These are phyloP conservation scores for Xanthoceras sorbifolium DNA, from an alignment of 345 rosid species.

Conservation along the genomic window DNA sequence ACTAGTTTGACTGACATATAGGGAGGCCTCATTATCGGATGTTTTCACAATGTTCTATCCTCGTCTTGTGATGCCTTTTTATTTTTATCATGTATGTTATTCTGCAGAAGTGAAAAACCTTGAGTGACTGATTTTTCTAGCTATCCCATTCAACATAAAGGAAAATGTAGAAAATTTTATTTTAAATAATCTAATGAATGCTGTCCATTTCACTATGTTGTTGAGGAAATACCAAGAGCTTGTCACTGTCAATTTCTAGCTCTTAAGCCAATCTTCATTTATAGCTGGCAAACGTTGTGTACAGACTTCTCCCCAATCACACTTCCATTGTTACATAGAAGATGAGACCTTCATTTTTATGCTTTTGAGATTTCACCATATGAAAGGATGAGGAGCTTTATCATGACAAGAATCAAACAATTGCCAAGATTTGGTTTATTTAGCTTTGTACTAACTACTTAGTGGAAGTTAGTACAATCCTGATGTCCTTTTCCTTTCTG, in stretches of 20 bases:
- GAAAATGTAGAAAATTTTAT: background rate
- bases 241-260: background rate
- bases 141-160: background rate
- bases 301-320: background rate
- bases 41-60: conserved; percentile 5
- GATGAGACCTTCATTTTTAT: background rate
- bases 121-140: background rate
- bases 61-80: background rate
- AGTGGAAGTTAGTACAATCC: background rate
- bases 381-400: background rate
- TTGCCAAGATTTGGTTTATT: background rate
- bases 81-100: background rate
- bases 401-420: background rate
- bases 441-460: background rate
- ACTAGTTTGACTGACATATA: background rate
- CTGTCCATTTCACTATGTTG: background rate
- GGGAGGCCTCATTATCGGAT: background rate
- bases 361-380: background rate
- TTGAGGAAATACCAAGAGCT: background rate
- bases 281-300: background rate
- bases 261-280: background rate
- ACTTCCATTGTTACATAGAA: background rate
- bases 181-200: background rate
- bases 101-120: background rate
- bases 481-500: background rate